Conservation (phyloP, 2,329 filamentous ascomycete species). For the Trichophyton equinum region DNA sequence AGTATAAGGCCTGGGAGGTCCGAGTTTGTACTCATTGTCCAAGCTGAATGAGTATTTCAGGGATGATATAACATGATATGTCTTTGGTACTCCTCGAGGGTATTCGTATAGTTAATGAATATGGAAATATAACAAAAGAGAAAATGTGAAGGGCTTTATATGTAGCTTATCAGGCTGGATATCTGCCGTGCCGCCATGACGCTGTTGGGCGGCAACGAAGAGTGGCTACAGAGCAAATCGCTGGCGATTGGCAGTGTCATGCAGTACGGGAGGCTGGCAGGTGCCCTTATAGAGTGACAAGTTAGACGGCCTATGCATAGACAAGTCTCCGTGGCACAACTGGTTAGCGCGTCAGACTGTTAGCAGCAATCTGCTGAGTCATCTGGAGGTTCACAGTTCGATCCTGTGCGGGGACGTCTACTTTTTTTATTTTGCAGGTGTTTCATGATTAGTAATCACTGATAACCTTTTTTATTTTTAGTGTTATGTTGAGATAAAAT, state of each 20-base stretch:
- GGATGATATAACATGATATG: not conserved
- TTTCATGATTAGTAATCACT: not conserved
- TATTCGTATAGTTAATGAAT: too few relatives aligned
- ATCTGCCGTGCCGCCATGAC: too few relatives aligned
- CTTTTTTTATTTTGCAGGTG: not conserved
- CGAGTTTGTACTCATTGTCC: not conserved
- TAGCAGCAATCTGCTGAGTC: slow-evolving; percentile 2
- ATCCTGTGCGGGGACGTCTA: slow-evolving; percentile 5
- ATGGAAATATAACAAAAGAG: too few relatives aligned
- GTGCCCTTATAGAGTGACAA: not conserved
- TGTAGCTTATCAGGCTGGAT: too few relatives aligned
- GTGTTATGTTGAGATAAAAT: too few relatives aligned
- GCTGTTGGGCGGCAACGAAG: too few relatives aligned
- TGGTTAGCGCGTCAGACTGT: slow-evolving; percentile 6
- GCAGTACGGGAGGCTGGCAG: not conserved
- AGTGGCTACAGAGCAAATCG: not conserved
- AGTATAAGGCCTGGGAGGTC: not conserved
- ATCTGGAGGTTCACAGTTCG: slow-evolving; percentile 6
- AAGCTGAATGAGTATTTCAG: not conserved
- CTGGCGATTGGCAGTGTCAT: not conserved
- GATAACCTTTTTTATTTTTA: not conserved
- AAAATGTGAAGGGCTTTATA: too few relatives aligned
- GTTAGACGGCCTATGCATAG: slow-evolving; percentile 2
- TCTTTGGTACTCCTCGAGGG: too few relatives aligned
- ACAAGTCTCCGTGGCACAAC: slow-evolving; percentile 7